A percentile compares a stretch with the other conserved stretches of the same genome.
phyloP scores from a whole-genome alignment of 768 basidiomycete species.

The Austroboletus eburneus region DNA sequence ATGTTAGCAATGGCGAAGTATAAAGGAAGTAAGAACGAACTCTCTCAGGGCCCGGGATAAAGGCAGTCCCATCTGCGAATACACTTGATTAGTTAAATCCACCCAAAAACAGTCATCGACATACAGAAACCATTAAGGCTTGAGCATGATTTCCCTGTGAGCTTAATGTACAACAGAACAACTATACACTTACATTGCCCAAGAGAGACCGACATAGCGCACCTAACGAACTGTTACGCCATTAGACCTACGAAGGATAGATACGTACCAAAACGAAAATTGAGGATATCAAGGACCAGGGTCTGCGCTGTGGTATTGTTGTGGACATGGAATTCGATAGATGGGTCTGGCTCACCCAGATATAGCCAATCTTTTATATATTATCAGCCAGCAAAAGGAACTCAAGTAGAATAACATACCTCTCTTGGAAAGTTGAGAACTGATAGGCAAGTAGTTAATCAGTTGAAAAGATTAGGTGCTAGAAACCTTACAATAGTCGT shows the following conservation, averaged over 20 bases:
- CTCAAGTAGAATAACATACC: too few species aligned
- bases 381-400: too few species aligned
- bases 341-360: not conserved
- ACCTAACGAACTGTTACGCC: not conserved
- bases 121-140: not conserved
- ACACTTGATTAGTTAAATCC: not conserved
- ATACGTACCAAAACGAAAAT: not conserved
- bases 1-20: not conserved
- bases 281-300: constrained; percentile 1
- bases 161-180: not conserved
- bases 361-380: not conserved
- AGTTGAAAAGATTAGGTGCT: too few species aligned
- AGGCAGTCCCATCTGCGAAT: not conserved
- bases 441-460: too few species aligned
- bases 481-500: too few species aligned
- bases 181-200: not conserved
- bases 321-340: not conserved
- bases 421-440: too few species aligned
- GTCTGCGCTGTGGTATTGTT: not conserved
- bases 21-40: not conserved
- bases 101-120: not conserved
- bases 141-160: not conserved
- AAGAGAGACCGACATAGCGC: constrained; percentile 1
- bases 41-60: not conserved
- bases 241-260: too few species aligned